Conservation (phyloP, 2,329 filamentous ascomycete species). For the Diaporthe vexans region DNA sequence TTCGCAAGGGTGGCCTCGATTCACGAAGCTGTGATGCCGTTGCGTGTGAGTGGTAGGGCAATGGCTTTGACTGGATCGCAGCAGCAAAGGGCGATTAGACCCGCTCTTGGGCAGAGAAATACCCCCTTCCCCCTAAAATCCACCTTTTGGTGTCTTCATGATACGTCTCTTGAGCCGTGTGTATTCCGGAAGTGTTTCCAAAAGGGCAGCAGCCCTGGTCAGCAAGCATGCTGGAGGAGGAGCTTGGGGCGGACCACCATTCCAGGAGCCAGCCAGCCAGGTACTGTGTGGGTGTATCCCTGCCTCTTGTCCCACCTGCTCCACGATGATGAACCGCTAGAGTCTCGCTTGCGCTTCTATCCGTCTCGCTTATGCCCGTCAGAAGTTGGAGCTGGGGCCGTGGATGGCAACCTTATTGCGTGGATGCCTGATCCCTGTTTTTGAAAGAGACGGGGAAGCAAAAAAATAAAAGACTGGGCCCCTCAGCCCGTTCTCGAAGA, state of each 20-base stretch:
- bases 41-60: no score
- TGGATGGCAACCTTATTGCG: slow-evolving; percentile 24
- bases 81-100: neutral
- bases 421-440: slow-evolving; percentile 37
- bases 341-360: slow-evolving; percentile 36
- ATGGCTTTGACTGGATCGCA: neutral
- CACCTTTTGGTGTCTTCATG: neutral
- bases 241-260: neutral
- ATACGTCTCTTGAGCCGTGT: neutral
- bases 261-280: neutral
- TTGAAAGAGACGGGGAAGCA: neutral
- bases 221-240: neutral
- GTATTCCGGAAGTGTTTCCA: neutral
- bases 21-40: neutral
- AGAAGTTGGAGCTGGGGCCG: slow-evolving; percentile 8
- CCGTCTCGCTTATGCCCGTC: slow-evolving; percentile 36
- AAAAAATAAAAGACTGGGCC: slow-evolving; percentile 26
- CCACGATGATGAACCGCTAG: slow-evolving; percentile 15
- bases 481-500: neutral
- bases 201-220: neutral
- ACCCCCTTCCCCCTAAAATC: neutral
- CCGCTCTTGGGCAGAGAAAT: neutral
- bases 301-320: slow-evolving; percentile 9
- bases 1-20: neutral
- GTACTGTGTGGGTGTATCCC: neutral